These are phyloP conservation scores for Melastoma malabathricum DNA, from an alignment of 345 rosid genomes.

Conservation along the genomic window DNA sequence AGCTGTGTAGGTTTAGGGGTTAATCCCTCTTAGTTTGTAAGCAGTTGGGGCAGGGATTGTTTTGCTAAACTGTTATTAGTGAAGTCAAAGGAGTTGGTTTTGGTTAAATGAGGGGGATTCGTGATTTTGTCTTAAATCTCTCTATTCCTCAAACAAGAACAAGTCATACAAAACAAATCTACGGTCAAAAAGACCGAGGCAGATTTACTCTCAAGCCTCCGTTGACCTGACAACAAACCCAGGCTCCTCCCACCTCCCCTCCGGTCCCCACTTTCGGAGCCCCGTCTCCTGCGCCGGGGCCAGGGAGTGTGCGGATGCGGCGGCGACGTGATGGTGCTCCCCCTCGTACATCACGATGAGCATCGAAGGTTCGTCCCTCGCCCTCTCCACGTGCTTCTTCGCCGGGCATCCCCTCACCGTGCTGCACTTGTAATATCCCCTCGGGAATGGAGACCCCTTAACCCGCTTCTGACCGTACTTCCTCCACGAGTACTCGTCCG, in stretches of 20 bases:
- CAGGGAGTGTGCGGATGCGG: constrained; percentile 6
- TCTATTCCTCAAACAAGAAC: no score
- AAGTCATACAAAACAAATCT: no score
- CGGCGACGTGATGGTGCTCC: constrained; percentile 51
- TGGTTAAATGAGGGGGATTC: no score
- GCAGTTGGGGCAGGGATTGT: background rate
- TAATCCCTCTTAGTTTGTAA: background rate
- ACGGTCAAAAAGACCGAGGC: no score
- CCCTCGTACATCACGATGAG: constrained; percentile 86
- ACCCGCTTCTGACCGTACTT: constrained; percentile 97
- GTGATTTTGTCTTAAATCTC: no score
- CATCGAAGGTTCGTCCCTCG: constrained; percentile 72
- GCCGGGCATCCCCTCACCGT: constrained; percentile 81
- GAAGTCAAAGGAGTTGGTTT: no score
- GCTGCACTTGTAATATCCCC: constrained; percentile 94
- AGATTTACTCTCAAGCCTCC: background rate
- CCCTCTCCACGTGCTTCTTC: constrained; percentile 94
- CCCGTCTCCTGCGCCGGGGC: constrained; percentile 37
- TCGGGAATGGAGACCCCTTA: constrained; percentile 93
- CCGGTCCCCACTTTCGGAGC: background rate
- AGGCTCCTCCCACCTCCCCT: constrained; percentile 22
- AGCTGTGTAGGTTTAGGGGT: no score
- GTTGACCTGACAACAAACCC: constrained; percentile 30
- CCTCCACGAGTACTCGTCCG: constrained; percentile 90
- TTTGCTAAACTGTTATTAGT: no score